phyloP scores from a whole-genome alignment of 2,329 filamentous ascomycete species.

The Diplodia scrobiculata region DNA sequence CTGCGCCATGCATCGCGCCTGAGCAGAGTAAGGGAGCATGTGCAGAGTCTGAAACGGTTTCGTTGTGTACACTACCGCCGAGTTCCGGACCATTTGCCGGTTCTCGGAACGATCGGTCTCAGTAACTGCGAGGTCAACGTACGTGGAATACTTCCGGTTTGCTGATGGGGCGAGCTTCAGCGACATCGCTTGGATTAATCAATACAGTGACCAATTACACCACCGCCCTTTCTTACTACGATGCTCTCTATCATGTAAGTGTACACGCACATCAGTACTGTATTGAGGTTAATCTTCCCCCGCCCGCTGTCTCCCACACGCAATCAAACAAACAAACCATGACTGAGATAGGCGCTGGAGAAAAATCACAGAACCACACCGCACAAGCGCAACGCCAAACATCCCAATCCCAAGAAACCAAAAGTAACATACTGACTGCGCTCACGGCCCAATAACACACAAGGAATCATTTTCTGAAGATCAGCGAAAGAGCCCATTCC shows the following conservation, averaged over 20 bases:
- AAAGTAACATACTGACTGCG: not conserved
- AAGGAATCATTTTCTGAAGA: not conserved
- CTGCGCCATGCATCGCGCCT: not conserved
- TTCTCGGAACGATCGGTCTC: not conserved
- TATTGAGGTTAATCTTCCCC: not conserved
- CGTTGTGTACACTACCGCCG: not conserved
- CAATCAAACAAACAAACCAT: not conserved
- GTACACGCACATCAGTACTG: constrained; percentile 18
- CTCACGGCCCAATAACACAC: not conserved
- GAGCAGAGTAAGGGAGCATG: not conserved
- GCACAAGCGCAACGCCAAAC: not conserved
- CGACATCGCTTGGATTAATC: no score
- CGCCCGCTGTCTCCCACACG: not conserved
- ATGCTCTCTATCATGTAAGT: constrained; percentile 7
- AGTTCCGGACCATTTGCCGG: not conserved
- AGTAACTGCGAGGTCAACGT: not conserved
- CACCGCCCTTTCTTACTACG: not conserved
- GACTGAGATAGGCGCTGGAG: not conserved
- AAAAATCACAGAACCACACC: not conserved
- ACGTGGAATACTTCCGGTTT: not conserved
- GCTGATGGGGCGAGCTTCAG: no score
- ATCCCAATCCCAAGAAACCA: not conserved
- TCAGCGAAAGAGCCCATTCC: constrained; percentile 14
- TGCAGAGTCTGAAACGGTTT: not conserved
- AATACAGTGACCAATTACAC: not conserved